Percentiles rank a stretch among this genome's conserved stretches.
Conservation (phyloP, 1,284 basidiomycete species). For the Ceratobasidium sp. region DNA sequence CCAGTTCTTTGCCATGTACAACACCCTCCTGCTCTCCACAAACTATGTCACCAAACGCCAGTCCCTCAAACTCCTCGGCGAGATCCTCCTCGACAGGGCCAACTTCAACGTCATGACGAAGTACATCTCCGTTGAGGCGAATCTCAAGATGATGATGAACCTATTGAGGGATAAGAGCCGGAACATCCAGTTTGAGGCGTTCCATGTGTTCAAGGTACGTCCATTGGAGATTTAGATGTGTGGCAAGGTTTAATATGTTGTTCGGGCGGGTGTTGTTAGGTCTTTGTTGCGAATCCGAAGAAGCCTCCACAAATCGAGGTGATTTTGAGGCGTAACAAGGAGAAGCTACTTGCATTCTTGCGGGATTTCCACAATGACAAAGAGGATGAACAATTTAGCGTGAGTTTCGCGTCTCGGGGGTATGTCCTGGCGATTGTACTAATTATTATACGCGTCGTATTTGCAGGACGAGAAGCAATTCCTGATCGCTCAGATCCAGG, state of each 20-base stretch:
- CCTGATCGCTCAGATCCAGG: conserved; percentile 89
- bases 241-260: background rate
- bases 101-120: conserved; percentile 99
- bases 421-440: no score
- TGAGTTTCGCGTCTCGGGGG: conserved; percentile 58
- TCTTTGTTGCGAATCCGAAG: conserved; percentile 99
- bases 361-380: conserved; percentile 98
- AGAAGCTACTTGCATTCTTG: conserved; percentile 90
- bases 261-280: conserved; percentile 62
- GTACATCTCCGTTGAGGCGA: conserved; percentile 91
- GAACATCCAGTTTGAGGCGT: conserved; percentile 99
- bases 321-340: conserved; percentile 93
- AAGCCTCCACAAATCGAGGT: conserved; percentile 94
- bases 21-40: conserved; percentile 87
- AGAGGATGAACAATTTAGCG: conserved; percentile 95
- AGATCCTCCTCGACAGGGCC: conserved; percentile 95
- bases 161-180: conserved; percentile 95
- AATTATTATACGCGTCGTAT: no score
- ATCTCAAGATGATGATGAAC: conserved; percentile 99
- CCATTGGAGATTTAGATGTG: background rate
- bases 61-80: conserved; percentile 96
- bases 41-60: conserved; percentile 99
- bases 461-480: conserved; percentile 93
- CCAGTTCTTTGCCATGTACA: conserved; percentile 96
- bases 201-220: conserved; percentile 98